phyloP scores from a whole-genome alignment of 495 filamentous ascomycete species.

The Penicillium nucicola region DNA sequence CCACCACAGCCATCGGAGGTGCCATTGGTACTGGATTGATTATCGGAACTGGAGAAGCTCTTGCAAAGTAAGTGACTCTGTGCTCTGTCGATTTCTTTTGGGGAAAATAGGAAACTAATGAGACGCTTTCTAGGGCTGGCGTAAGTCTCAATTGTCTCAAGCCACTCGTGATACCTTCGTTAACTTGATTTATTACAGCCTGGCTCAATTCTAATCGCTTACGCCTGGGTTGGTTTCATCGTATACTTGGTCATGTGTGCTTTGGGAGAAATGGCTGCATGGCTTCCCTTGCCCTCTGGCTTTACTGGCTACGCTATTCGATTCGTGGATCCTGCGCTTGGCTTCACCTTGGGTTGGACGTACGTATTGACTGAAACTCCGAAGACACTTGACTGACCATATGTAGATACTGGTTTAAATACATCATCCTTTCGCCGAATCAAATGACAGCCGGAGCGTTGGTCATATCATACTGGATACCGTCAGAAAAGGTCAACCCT shows the following conservation, averaged over 20 bases:
- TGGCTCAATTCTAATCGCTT: constrained; percentile 69
- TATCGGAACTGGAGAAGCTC: constrained; percentile 63
- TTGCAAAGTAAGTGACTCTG: constrained; percentile 45
- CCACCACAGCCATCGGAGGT: constrained; percentile 67
- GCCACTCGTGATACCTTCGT: background rate
- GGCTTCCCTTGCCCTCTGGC: constrained; percentile 58
- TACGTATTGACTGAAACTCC: constrained; percentile 13
- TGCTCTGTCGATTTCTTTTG: background rate
- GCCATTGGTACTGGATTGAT: constrained; percentile 76
- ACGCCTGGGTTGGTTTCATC: constrained; percentile 56
- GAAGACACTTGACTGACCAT: background rate
- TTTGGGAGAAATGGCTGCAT: constrained; percentile 68
- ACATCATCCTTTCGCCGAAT: constrained; percentile 76
- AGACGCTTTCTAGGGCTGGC: constrained; percentile 30
- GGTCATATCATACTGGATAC: constrained; percentile 72
- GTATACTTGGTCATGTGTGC: constrained; percentile 65
- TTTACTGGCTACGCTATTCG: constrained; percentile 62
- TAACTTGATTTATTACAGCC: constrained; percentile 50
- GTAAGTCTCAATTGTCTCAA: constrained; percentile 21
- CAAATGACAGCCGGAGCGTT: constrained; percentile 77
- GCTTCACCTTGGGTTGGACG: constrained; percentile 66
- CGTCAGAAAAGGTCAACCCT: constrained; percentile 35
- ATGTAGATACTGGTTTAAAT: constrained; percentile 55
- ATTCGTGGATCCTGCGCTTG: constrained; percentile 63
- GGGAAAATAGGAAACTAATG: background rate